These are phyloP conservation scores for Ceratobasidium sp. DNA, from an alignment of 1,284 basidiomycete species.

Conservation along the genomic window DNA sequence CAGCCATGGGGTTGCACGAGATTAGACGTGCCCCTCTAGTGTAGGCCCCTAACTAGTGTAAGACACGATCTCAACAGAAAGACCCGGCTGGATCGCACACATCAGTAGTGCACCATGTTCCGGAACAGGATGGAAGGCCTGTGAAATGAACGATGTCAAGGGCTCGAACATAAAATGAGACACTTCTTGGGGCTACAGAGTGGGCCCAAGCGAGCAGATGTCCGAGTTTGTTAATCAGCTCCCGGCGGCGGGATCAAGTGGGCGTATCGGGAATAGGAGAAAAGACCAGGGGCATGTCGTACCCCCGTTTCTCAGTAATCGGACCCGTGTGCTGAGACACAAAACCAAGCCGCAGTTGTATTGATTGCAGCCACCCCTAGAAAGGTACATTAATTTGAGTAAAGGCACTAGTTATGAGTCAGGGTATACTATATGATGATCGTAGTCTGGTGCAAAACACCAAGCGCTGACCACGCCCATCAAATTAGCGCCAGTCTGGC, in stretches of 20 bases:
- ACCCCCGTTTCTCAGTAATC: slow-evolving; percentile 9
- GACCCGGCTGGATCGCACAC: slow-evolving; percentile 37
- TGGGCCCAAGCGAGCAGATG: slow-evolving; percentile 23
- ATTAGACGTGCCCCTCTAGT: slow-evolving; percentile 40
- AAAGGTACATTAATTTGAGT: slow-evolving; percentile 35
- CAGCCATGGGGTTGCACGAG: slow-evolving; percentile 17
- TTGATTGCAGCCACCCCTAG: slow-evolving; percentile 28
- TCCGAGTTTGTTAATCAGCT: background rate
- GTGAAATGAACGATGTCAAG: slow-evolving; percentile 25
- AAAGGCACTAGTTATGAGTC: background rate
- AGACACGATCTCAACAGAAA: slow-evolving; percentile 35
- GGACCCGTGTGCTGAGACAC: slow-evolving; percentile 13
- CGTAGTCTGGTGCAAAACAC: slow-evolving; percentile 5
- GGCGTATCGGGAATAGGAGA: slow-evolving; percentile 34
- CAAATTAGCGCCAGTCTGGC: background rate
- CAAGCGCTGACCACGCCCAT: slow-evolving; percentile 16
- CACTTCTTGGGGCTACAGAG: background rate
- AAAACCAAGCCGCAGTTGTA: background rate
- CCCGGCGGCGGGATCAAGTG: background rate
- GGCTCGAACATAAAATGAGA: slow-evolving; percentile 1
- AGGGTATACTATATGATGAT: background rate
- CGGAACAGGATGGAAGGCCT: slow-evolving; percentile 29
- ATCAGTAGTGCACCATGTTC: slow-evolving; percentile 33
- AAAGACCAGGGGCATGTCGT: slow-evolving; percentile 32
- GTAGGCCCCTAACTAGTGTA: slow-evolving; percentile 34